phyloP scores from a whole-genome alignment of 2,329 filamentous ascomycete genomes.

The Botrytis sinoallii region DNA sequence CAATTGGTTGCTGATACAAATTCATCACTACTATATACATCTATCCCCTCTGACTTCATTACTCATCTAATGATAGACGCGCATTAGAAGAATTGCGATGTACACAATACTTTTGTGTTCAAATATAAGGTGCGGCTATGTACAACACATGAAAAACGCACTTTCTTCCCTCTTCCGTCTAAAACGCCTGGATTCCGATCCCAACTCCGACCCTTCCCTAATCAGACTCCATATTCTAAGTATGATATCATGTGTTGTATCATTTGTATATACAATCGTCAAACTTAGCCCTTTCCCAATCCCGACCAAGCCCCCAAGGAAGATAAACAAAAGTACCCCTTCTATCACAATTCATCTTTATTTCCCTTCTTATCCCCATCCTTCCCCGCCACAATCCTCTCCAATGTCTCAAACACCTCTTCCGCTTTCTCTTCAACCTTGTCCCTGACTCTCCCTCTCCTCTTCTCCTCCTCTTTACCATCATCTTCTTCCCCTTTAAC shows the following conservation, averaged over 20 bases:
- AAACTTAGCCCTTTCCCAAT: not conserved
- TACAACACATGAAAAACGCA: not conserved
- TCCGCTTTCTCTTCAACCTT: not conserved
- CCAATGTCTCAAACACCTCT: not conserved
- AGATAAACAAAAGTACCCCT: not conserved
- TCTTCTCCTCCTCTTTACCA: conserved; percentile 31
- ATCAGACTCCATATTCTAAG: not conserved
- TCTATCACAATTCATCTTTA: not conserved
- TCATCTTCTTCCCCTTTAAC: conserved; percentile 47
- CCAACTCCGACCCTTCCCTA: not conserved
- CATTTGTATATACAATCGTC: not conserved
- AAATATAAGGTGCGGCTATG: not conserved
- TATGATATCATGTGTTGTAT: not conserved
- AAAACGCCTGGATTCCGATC: not conserved
- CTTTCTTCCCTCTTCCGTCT: not conserved
- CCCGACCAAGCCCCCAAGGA: not conserved
- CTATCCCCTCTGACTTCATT: not conserved
- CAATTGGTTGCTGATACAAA: not conserved
- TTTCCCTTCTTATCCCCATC: not conserved
- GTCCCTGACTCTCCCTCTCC: not conserved
- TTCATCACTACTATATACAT: not conserved
- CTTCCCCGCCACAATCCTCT: not conserved
- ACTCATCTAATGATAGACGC: not conserved
- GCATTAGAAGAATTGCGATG: not conserved
- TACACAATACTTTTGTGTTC: not conserved